Evolutionary conservation across 208 protist genomes (phyloP).

Genomic region (Leishmania lainsoni): DNA sequence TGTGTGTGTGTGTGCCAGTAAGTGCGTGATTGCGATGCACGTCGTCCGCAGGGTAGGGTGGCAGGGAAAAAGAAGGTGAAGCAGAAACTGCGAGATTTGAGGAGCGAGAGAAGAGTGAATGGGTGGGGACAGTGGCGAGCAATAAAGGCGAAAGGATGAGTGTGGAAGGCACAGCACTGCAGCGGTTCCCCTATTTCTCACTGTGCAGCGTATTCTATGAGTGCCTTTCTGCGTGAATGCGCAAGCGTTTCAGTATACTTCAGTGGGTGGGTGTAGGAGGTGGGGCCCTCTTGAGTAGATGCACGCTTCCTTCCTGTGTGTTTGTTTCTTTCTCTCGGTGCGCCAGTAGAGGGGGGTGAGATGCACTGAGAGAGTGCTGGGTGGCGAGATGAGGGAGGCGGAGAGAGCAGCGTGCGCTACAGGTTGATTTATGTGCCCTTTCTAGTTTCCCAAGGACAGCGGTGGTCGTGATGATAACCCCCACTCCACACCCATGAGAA

Average conservation of each 20-base stretch:
- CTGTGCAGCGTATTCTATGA: neutral
- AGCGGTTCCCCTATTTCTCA: neutral
- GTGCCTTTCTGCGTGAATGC: neutral
- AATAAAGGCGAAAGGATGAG: neutral
- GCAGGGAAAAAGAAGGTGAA: neutral
- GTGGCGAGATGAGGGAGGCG: neutral
- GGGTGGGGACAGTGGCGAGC: neutral
- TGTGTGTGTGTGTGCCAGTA: conserved; percentile 6
- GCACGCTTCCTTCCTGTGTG: neutral
- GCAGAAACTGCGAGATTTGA: neutral
- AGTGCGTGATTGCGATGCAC: neutral
- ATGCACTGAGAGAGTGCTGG: neutral
- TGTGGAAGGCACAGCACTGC: neutral
- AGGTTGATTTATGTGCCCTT: neutral
- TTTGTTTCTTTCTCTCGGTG: neutral
- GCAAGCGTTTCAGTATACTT: neutral
- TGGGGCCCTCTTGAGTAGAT: neutral
- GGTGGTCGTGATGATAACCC: neutral
- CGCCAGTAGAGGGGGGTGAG: neutral
- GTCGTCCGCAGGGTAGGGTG: neutral
- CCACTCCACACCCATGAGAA: neutral
- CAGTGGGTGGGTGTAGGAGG: neutral
- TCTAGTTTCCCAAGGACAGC: neutral
- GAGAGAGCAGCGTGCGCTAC: neutral
- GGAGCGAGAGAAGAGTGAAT: neutral